Base-by-base conservation (phyloP, 2,329 filamentous ascomycete genomes). In the Fusarium sp. region DNA sequence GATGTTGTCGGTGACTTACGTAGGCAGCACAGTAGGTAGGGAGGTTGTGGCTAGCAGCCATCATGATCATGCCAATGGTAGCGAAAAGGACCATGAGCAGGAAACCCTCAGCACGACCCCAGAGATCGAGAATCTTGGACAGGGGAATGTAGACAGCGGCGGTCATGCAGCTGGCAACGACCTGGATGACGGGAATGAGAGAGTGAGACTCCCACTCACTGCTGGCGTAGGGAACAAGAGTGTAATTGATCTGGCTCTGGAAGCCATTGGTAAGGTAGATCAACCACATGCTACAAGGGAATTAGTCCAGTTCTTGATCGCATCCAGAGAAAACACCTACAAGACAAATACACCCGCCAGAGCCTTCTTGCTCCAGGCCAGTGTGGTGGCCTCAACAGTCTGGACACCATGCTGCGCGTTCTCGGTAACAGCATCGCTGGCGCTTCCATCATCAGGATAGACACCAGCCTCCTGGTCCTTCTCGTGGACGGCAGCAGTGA, bases 91-190 rank as follows among this genome's bases (percentile, higher is more conserved):
- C 79, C 77, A 87, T 86, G 50, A 87, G 68, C 30, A 84, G 77
- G 71, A 88, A 87, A 14, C 87, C 88, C 68, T 89, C 83, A 17
- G 87, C 83, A 50, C 88, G 85, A 46, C 87, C 88, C 80, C 86
- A 90, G 26, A 90, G 77, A 76, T 91, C 86, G 47, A 89, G 81
- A 23, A 89, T 78, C 73, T 90, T 90, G 32, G 88, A 75, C 73
- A 89, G 80, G 2, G 88, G 87, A 6, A 89, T 85, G 70, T 88
- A 89, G 24, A 86, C 81, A 9, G 88, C 85, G 34, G 87, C 88
- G 68, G 81, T 77, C 71, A 89, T 86, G 54, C 83, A 78, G 65
- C 77, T 81, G 6, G 85, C 77, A 2, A 89, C 82, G 39, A 89
- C 83, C 32, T 80, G 77, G 46, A 87, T 84, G 21, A 85, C 80